A percentile compares a stretch with the other conserved stretches of the same genome.
phyloP scores from a whole-genome alignment of 192 early-diverging fungal genomes.

The Umbelopsis vinacea region DNA sequence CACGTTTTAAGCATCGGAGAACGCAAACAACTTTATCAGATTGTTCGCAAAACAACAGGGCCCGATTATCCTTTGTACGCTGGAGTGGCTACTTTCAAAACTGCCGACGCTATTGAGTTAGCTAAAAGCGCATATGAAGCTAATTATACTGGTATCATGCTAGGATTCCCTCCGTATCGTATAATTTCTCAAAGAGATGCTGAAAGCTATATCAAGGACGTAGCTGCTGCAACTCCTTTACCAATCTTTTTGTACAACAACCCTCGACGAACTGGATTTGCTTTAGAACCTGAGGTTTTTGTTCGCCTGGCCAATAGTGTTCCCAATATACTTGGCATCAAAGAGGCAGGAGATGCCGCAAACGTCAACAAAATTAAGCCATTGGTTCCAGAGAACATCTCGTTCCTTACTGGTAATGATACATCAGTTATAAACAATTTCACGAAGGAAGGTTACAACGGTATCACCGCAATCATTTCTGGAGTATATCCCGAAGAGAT shows the following conservation, averaged over 20 bases:
- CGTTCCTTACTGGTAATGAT: conserved; percentile 22
- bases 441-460: conserved; percentile 22
- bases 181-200: conserved; percentile 20
- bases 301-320: background rate
- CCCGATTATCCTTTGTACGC: conserved; percentile 23
- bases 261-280: conserved; percentile 25
- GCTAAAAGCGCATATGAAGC: conserved; percentile 8
- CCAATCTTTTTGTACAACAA: conserved; percentile 34
- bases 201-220: conserved; percentile 17
- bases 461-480: conserved; percentile 25
- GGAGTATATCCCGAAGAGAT: conserved; percentile 23
- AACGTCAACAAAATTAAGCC: conserved; percentile 26
- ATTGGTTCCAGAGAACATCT: background rate
- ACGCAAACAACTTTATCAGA: conserved; percentile 22
- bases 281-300: conserved; percentile 20
- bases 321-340: conserved; percentile 20
- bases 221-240: conserved; percentile 10
- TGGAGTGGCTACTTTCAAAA: conserved; percentile 34
- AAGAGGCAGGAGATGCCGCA: conserved; percentile 23
- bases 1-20: conserved; percentile 30
- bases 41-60: background rate
- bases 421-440: background rate
- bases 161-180: conserved; percentile 33
- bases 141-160: conserved; percentile 27
- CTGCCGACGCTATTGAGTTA: conserved; percentile 22